phyloP scores from a whole-genome alignment of 2,329 filamentous ascomycete species.

The Trichoderma oligosporum region DNA sequence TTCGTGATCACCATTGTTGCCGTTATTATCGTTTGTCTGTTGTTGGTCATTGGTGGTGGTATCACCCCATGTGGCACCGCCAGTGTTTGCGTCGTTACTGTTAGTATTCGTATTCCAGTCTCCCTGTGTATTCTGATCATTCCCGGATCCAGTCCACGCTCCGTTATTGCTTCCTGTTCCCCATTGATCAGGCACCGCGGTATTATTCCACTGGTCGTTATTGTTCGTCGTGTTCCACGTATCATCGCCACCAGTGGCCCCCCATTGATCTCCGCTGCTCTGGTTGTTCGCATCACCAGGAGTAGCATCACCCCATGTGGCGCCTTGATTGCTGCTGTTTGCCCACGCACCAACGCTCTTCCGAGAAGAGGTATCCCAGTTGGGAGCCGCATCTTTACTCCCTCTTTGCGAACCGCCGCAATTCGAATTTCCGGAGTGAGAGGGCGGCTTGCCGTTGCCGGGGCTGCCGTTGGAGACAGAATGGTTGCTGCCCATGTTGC shows the following conservation, averaged over 20 bases:
- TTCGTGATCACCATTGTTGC: slow-evolving; percentile 21
- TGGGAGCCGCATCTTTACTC: not conserved
- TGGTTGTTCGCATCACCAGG: not conserved
- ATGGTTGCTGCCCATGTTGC: slow-evolving; percentile 21
- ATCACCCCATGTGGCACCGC: slow-evolving; percentile 5
- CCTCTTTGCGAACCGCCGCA: not conserved
- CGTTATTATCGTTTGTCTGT: not conserved
- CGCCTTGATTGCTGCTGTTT: slow-evolving; percentile 5
- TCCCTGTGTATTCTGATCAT: not conserved
- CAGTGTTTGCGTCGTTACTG: not conserved
- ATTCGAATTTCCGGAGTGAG: not conserved
- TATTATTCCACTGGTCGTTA: not conserved
- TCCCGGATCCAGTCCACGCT: not conserved
- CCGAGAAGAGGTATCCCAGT: not conserved
- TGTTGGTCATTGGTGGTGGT: not conserved
- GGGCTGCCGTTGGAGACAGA: slow-evolving; percentile 15
- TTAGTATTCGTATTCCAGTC: slow-evolving; percentile 1
- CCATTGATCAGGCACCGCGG: not conserved
- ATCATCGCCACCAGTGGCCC: not conserved
- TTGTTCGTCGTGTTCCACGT: not conserved
- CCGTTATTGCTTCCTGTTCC: slow-evolving; percentile 6
- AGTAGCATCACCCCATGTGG: not conserved
- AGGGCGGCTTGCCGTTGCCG: not conserved
- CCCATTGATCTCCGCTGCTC: not conserved
- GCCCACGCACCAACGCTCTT: slow-evolving; percentile 11